Base-by-base conservation (phyloP, 2,329 filamentous ascomycete genomes). In the Aphanocladium album region DNA sequence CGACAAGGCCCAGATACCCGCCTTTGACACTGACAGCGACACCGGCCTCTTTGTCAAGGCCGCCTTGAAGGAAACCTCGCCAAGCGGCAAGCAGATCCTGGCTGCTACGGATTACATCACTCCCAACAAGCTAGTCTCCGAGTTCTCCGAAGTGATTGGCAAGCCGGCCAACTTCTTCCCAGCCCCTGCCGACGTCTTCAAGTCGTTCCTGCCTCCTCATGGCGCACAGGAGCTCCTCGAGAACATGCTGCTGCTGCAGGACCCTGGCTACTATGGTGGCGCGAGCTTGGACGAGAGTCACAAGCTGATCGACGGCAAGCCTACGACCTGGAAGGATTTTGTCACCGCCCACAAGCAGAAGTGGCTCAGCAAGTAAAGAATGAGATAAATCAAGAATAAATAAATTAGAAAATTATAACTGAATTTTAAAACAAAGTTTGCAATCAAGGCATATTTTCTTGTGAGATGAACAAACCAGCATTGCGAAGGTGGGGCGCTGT, bases 241-340 rank as follows among this genome's bases (percentile, higher is more conserved):
- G 67, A 79, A 77, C 60, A 72, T 77, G 68, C 64, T 72, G n/a
- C 67, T 79, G 8, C 62, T 79, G n/a, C 69, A 73, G 33, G 72
- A 74, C 19, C 75, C 73, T 5, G 76, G 76, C 1, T 79, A 79
- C 63, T 79, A 74, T 37, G 72, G 61, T 5, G 73, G 72, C 1
- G 73, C 68, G 35, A 66, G 68, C 45, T 60, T 77, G 9, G 65
- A 66, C 12, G 69, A 71, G 62, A 75, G 72, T 33, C 56, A 69
- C 46, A 64, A 60, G 2, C 63, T 77, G 30, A 45, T 78, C 5
- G 70, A 71, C 3, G 72, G 76, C 39, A 69, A 71, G 70, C 70
- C 75, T 2, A 73, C 70, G 0, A 71, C 69, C 3, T 77, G 74
- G 74, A 46, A 46, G 19, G 43, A n/a, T 19, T 46, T 46, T 23